These are phyloP conservation scores for Aspergillus awamori DNA, from an alignment of 2,329 filamentous ascomycete genomes.

Conservation along the genomic window DNA sequence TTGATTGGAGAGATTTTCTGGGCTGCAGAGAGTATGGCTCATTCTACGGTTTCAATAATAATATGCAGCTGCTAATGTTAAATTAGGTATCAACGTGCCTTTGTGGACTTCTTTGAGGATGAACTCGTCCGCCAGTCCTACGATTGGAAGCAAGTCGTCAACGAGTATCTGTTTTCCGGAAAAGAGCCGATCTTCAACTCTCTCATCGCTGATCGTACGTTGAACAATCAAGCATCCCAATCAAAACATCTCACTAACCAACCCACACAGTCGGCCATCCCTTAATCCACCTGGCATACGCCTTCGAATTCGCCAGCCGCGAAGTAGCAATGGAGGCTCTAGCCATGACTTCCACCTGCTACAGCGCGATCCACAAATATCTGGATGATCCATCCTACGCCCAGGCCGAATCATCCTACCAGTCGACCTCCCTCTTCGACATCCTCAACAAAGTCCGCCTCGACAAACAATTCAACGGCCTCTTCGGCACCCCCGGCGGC, in stretches of 20 bases:
- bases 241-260: too few species aligned
- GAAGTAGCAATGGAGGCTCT: conserved; percentile 90
- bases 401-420: conserved; percentile 59
- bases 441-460: conserved; percentile 69
- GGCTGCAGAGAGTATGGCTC: conserved; percentile 66
- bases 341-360: conserved; percentile 65
- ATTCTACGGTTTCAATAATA: not conserved
- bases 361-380: conserved; percentile 61
- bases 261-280: conserved; percentile 73
- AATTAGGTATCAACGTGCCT: conserved; percentile 78
- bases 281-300: conserved; percentile 93
- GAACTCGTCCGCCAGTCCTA: conserved; percentile 76
- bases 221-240: not conserved
- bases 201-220: conserved; percentile 75
- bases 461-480: conserved; percentile 70
- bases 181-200: conserved; percentile 79
- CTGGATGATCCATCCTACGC: conserved; percentile 75
- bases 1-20: conserved; percentile 85
- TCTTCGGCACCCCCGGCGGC: conserved; percentile 62
- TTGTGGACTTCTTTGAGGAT: conserved; percentile 94
- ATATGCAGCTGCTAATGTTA: not conserved
- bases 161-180: conserved; percentile 70
- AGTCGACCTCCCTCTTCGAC: conserved; percentile 65
- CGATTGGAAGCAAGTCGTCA: conserved; percentile 78
- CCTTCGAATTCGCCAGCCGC: conserved; percentile 81